Conservation (phyloP, 192 early-diverging fungal genomes). For the Coemansia sp. region DNA sequence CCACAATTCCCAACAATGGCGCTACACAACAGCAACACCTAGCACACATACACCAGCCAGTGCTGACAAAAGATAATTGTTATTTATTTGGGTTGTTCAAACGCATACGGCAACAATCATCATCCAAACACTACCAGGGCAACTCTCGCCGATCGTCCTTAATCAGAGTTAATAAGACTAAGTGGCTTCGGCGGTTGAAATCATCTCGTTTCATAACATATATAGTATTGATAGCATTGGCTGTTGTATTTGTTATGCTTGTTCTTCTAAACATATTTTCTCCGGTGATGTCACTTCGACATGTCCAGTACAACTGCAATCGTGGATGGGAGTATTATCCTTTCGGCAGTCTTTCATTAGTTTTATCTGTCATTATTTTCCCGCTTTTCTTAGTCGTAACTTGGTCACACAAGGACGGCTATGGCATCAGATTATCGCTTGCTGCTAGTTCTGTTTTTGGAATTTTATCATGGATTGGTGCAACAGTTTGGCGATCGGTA, state of each 20-base stretch:
- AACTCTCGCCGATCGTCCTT: background rate
- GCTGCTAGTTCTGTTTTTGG: conserved; percentile 9
- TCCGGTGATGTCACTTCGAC: conserved; percentile 14
- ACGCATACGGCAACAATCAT: background rate
- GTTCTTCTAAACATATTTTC: conserved; percentile 21
- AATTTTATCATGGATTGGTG: conserved; percentile 10
- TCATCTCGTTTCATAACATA: conserved; percentile 13
- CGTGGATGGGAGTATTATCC: conserved; percentile 15
- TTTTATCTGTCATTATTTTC: conserved; percentile 4
- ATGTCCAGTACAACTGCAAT: conserved; percentile 21
- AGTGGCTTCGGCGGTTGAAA: conserved; percentile 9
- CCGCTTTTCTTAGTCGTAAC: conserved; percentile 7
- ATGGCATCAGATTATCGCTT: conserved; percentile 26
- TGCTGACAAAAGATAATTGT: background rate
- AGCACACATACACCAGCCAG: background rate
- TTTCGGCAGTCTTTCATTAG: background rate
- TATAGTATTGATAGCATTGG: background rate
- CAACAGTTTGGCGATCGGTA: conserved; percentile 10
- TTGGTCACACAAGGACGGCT: conserved; percentile 21
- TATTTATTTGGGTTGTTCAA: background rate
- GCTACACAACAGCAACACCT: background rate
- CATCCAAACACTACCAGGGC: background rate
- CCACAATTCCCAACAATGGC: background rate
- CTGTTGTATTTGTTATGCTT: background rate
- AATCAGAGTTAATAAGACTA: background rate